A percentile compares a stretch with the other conserved stretches of the same genome.
These are phyloP conservation scores for Talaromyces sp. DNA, from an alignment of 2,329 filamentous ascomycete species.

Conservation along the genomic window DNA sequence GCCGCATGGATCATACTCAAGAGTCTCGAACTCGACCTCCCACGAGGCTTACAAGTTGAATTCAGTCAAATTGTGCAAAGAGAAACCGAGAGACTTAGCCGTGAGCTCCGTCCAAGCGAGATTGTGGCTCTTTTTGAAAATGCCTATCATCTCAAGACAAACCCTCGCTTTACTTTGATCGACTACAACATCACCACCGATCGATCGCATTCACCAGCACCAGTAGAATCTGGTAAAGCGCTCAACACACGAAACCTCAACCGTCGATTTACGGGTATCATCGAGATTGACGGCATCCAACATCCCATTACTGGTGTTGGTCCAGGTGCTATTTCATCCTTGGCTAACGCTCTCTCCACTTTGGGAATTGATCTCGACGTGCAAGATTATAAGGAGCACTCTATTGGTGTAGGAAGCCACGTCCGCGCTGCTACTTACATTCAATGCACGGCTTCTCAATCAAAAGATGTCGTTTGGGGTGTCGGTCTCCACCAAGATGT, in stretches of 20 bases:
- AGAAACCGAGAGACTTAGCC: constrained; percentile 72
- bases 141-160: constrained; percentile 78
- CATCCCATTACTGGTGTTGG: constrained; percentile 75
- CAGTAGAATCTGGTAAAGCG: constrained; percentile 65
- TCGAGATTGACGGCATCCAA: constrained; percentile 77
- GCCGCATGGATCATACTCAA: constrained; percentile 91
- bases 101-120: constrained; percentile 79
- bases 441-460: constrained; percentile 71
- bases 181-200: constrained; percentile 91
- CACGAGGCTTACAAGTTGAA: constrained; percentile 84
- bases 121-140: constrained; percentile 85
- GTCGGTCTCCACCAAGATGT: constrained; percentile 91
- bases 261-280: constrained; percentile 79
- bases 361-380: constrained; percentile 87
- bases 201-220: constrained; percentile 70
- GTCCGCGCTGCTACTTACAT: constrained; percentile 96
- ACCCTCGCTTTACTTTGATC: constrained; percentile 79
- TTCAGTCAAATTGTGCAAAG: constrained; percentile 86
- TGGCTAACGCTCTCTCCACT: constrained; percentile 74
- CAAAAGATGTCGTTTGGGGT: constrained; percentile 71
- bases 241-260: constrained; percentile 74
- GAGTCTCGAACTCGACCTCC: constrained; percentile 85
- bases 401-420: constrained; percentile 74
- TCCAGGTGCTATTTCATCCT: constrained; percentile 84
- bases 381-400: constrained; percentile 93